These are phyloP conservation scores for Ceratocystiopsis sp. DNA, from an alignment of 2,329 filamentous ascomycete genomes.

Conservation along the genomic window DNA sequence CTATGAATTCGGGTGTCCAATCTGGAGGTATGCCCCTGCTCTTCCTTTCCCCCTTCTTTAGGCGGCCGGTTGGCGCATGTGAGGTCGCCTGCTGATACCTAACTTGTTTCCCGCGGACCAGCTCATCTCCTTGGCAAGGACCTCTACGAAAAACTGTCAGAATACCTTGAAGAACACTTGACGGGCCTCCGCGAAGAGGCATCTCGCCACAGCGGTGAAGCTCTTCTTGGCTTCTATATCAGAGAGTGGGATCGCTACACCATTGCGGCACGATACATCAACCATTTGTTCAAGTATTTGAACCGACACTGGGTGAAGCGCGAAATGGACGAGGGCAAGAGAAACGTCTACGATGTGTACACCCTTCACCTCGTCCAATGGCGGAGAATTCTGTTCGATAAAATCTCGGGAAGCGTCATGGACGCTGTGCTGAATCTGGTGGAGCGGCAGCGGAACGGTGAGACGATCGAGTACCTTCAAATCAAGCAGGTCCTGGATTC, in stretches of 20 bases:
- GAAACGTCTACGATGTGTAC: conserved; percentile 95
- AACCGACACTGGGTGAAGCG: conserved; percentile 98
- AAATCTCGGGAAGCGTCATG: conserved; percentile 82
- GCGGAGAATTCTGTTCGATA: conserved; percentile 78
- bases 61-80: no score
- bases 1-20: conserved; percentile 5
- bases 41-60: no score
- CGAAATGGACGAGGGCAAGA: conserved; percentile 97
- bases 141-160: conserved; percentile 78
- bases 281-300: conserved; percentile 89
- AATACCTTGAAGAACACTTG: conserved; percentile 69
- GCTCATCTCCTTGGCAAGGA: conserved; percentile 93
- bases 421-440: conserved; percentile 84
- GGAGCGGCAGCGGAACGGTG: conserved; percentile 91
- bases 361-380: conserved; percentile 91
- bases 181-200: conserved; percentile 53
- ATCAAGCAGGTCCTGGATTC: conserved; percentile 96
- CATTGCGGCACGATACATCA: conserved; percentile 88
- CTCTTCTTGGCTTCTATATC: conserved; percentile 83
- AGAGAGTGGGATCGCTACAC: conserved; percentile 94
- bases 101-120: conserved; percentile 16
- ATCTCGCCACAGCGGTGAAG: conserved; percentile 71
- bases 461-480: conserved; percentile 92
- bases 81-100: no score
- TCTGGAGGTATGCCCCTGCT: not conserved